Base-by-base conservation (phyloP, 129 eudicot genomes). In the Oenanthe sinensis region DNA sequence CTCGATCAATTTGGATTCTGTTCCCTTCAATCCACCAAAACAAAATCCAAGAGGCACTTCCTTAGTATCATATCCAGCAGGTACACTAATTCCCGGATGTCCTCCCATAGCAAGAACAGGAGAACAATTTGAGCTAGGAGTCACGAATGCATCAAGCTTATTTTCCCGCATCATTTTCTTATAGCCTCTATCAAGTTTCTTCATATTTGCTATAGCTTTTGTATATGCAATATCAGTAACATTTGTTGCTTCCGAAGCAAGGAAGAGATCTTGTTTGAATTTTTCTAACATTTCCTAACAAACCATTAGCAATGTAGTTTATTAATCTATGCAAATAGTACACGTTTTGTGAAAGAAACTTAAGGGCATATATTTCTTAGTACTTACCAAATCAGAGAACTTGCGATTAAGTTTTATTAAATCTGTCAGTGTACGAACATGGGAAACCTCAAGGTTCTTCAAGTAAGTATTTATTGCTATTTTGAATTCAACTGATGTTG, bases 71-170 rank as follows among this genome's bases (percentile, higher is more conserved):
- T 87, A 92, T 0, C 82, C 93, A 43, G 92, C 93, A 10, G 97
- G 96, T 39, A 92, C 96, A 76, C 67, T 92, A 24, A 92, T 90
- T 15, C 87, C 97, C 14, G 97, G 96, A 60, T 82, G 90, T 16
- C 96, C 97, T 30, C 97, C 96, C 0, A 86, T 84, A 14, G 93
- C 91, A 79, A 90, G 85, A 22, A 85, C 90, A 19, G 81, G 76
- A 26, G 87, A 77, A 42, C 75, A 82, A 26, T 42, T 40, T 6
- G 83, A 52, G 30, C 86, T 80, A 0, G 88, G 83, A 19, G 88
- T 87, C 83, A 88, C 96, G 79, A 88, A 72, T 19, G 93, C 97
- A 39, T 92, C 93, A 36, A 92, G 71, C 60, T 65, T 68, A 79
- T 90, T 82, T 33, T 78, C 76, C 4, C 4, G 33, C 93, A 88